Percentiles rank a stretch among this genome's conserved stretches.
Conservation (phyloP, 208 protist species). For the Leishmania martiniquensis region DNA sequence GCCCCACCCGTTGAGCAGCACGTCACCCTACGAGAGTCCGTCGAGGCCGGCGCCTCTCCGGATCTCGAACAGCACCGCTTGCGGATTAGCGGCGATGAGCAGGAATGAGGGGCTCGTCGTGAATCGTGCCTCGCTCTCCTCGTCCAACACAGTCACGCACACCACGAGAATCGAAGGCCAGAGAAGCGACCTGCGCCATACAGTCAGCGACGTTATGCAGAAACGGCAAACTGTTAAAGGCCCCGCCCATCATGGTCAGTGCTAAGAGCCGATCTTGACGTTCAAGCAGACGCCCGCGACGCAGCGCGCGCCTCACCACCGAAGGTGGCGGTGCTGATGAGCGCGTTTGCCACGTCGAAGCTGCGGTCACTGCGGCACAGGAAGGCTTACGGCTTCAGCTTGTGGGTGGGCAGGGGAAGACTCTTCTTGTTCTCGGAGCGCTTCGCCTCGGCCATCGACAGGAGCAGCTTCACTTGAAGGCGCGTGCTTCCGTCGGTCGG, state of each 20-base stretch:
- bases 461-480: too few relatives aligned
- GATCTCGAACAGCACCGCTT: conserved; percentile 28
- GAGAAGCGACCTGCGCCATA: conserved; percentile 48
- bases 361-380: conserved; percentile 24
- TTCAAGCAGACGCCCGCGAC: conserved; percentile 64
- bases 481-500: neutral
- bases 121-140: conserved; percentile 16
- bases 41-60: conserved; percentile 43
- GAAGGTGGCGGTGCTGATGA: conserved; percentile 64
- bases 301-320: conserved; percentile 53
- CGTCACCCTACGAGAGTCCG: conserved; percentile 28
- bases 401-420: too few relatives aligned
- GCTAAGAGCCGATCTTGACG: conserved; percentile 36
- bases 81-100: conserved; percentile 35
- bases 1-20: too few relatives aligned
- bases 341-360: conserved; percentile 38
- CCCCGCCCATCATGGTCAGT: conserved; percentile 58
- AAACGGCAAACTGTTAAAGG: conserved; percentile 52
- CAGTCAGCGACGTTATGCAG: conserved; percentile 32
- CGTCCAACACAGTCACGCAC: conserved; percentile 25
- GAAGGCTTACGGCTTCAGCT: conserved; percentile 27
- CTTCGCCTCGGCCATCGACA: too few relatives aligned
- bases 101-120: conserved; percentile 58
- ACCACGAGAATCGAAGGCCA: conserved; percentile 42
- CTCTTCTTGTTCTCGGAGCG: conserved; percentile 17